Evolutionary conservation across 2,329 filamentous ascomycete species (phyloP).

Genomic region (Venturia effusa): DNA sequence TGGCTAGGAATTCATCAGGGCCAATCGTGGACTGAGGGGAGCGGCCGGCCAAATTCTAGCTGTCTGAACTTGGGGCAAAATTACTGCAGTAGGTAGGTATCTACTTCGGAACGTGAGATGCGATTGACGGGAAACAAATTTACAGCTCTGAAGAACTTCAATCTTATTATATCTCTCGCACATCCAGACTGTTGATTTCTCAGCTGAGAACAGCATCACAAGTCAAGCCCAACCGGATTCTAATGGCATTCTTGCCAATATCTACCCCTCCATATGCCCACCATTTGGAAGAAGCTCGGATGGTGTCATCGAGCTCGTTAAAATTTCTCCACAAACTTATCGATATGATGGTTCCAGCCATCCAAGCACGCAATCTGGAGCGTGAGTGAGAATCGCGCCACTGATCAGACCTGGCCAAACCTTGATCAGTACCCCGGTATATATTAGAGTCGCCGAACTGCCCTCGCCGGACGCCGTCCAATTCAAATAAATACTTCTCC

Average conservation of each 20-base stretch:
- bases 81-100: too few species aligned
- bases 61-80: too few species aligned
- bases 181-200: too few species aligned
- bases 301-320: neutral
- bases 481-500: neutral
- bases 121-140: too few species aligned
- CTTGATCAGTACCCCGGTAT: neutral
- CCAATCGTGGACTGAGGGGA: too few species aligned
- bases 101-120: too few species aligned
- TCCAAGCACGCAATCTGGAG: slow-evolving; percentile 1
- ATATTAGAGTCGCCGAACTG: slow-evolving; percentile 2
- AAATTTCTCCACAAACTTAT: neutral
- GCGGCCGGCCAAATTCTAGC: too few species aligned
- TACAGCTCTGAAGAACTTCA: too few species aligned
- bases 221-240: too few species aligned
- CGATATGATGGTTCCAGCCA: neutral
- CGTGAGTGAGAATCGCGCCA: neutral
- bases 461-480: neutral
- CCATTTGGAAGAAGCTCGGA: neutral
- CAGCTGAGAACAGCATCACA: too few species aligned
- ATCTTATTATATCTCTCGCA: too few species aligned
- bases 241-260: neutral
- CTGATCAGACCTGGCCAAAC: neutral
- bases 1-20: too few species aligned
- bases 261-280: neutral